Evolutionary conservation across 768 basidiomycete species (phyloP).

Genomic region (Mycena crocata): DNA sequence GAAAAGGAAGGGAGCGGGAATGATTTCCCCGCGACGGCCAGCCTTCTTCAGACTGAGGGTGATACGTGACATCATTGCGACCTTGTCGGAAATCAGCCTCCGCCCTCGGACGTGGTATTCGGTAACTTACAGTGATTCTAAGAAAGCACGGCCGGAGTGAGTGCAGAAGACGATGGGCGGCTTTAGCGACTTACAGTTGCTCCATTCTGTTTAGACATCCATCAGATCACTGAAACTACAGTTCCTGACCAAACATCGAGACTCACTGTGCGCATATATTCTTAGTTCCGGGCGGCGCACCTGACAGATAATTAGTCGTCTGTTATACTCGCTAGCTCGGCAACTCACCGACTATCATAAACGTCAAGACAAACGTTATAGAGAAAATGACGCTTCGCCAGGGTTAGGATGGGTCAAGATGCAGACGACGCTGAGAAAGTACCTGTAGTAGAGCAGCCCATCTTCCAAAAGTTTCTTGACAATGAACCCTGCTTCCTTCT

Average conservation of each 20-base stretch:
- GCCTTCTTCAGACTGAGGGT: constrained; percentile 54
- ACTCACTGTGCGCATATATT: constrained; percentile 46
- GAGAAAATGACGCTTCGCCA: constrained; percentile 39
- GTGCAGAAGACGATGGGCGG: background rate
- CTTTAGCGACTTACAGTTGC: constrained; percentile 30
- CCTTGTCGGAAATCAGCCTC: constrained; percentile 35
- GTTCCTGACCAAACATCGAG: background rate
- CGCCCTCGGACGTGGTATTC: constrained; percentile 50
- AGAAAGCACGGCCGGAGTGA: background rate
- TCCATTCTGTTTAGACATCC: constrained; percentile 28
- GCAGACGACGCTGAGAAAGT: background rate
- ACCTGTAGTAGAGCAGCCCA: constrained; percentile 44
- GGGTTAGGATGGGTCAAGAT: background rate
- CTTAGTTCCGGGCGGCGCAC: constrained; percentile 42
- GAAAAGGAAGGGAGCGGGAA: constrained; percentile 10
- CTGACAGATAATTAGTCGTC: background rate
- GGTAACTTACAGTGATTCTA: constrained; percentile 26
- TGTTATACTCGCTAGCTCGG: background rate
- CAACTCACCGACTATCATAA: constrained; percentile 40
- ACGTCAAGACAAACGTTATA: constrained; percentile 41
- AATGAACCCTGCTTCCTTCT: constrained; percentile 34
- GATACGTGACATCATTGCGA: constrained; percentile 61
- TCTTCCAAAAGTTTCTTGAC: constrained; percentile 41
- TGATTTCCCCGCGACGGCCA: constrained; percentile 18
- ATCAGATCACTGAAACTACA: constrained; percentile 1